Evolutionary conservation across 345 rosid species (phyloP), one percentile per base, ranked within the genome.

Genomic region (Melaleuca alternifolia): DNA sequence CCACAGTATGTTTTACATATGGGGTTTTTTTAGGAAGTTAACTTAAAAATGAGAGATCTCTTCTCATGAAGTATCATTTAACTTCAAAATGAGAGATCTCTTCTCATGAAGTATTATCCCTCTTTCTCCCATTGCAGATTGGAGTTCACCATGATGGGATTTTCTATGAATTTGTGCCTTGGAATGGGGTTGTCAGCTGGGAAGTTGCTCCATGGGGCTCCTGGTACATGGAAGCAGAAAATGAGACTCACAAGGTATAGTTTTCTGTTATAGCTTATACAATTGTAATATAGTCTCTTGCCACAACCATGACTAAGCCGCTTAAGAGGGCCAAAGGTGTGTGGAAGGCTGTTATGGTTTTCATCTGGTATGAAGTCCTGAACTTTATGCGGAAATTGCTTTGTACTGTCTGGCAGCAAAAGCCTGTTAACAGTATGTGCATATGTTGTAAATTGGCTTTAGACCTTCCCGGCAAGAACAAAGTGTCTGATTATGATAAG

Each of bases 131-230:
- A 89, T 26, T 93, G 92, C 94, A 96, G 98, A 89, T 97, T 90
- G 97, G 99, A 89, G 96, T 97, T 57, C 99, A 97, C 86, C 92
- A 94, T 89, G 94, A 90, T 89, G 99, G 98, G 76, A 86, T 88
- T 48, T 89, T 97, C 84, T 95, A 92, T 86, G 98, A 97, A 92
- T 97, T 97, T 92, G 98, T 95, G 87, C 98, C 99, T 21, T 97
- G 98, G 98, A 94, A 93, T 62, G 97, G 95, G 83, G 90, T 91
- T 90, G 88, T 96, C 61, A 90, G 86, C 62, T 97, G 98, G 98
- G 98, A 97, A 88, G 88, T 94, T 88, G 62, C 92, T 91, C 91
- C 88, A 75, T 97, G 99, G 99, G 98, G 99, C 86, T 89, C 77
- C 91, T 97, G 98, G 99, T 89, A 91, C 88, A 91, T 96, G 54